Conservation (phyloP, 768 basidiomycete genomes). For the Dioszegia hungarica region DNA sequence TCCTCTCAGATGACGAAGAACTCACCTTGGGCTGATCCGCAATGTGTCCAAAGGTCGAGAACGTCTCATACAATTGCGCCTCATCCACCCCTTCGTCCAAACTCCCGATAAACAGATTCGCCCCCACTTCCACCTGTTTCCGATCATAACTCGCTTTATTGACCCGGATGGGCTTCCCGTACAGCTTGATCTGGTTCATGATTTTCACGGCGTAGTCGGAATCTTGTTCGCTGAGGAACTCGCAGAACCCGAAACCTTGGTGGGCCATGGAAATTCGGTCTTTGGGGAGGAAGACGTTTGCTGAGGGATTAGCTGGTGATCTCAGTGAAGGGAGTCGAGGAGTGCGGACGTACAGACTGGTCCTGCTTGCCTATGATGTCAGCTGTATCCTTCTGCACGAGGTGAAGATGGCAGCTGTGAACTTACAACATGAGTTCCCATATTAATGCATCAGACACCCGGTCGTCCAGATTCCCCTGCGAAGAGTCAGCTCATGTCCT, state of each 20-base stretch:
- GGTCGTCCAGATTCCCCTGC: slow-evolving; percentile 94
- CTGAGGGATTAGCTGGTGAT: slow-evolving; percentile 51
- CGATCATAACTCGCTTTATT: slow-evolving; percentile 99
- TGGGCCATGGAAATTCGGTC: slow-evolving; percentile 97
- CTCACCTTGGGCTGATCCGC: slow-evolving; percentile 48
- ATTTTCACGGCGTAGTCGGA: slow-evolving; percentile 99
- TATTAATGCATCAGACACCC: slow-evolving; percentile 84
- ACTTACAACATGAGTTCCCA: slow-evolving; percentile 89
- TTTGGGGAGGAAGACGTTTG: slow-evolving; percentile 96
- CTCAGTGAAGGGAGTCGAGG: not conserved
- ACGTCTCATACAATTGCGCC: slow-evolving; percentile 84
- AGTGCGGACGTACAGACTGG: slow-evolving; percentile 72
- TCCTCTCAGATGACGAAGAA: too few species aligned
- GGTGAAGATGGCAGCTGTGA: not conserved
- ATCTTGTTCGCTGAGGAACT: slow-evolving; percentile 97
- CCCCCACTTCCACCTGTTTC: slow-evolving; percentile 95
- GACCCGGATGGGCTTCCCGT: slow-evolving; percentile 96
- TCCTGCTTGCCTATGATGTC: slow-evolving; percentile 66
- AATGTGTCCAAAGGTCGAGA: slow-evolving; percentile 67
- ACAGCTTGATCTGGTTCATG: slow-evolving; percentile 99
- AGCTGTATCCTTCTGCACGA: not conserved
- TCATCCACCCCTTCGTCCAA: slow-evolving; percentile 95
- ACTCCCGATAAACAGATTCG: slow-evolving; percentile 93
- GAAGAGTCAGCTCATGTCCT: slow-evolving; percentile 1
- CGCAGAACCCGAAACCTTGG: slow-evolving; percentile 99